A percentile compares a stretch with the other conserved stretches of the same genome.
Evolutionary conservation across 2,329 filamentous ascomycete species (phyloP).

Genomic region (Xylaria sp.): DNA sequence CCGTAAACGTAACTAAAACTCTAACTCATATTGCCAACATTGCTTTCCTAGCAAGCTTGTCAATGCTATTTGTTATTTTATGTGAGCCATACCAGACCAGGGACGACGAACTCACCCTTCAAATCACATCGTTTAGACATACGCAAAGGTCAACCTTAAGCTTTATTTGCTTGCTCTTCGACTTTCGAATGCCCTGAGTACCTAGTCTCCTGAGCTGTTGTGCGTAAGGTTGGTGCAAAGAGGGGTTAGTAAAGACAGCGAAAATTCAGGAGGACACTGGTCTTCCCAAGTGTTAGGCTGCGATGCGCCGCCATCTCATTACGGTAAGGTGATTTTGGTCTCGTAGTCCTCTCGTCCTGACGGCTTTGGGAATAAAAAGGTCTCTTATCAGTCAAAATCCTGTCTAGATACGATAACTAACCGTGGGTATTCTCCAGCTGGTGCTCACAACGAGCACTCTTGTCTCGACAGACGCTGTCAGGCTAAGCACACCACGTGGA

Average conservation of each 20-base stretch:
- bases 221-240: not conserved
- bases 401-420: not conserved
- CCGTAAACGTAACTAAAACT: slow-evolving; percentile 16
- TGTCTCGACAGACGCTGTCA: not conserved
- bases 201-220: not conserved
- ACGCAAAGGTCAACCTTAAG: not conserved
- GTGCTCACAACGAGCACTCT: slow-evolving; percentile 17
- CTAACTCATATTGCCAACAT: not conserved
- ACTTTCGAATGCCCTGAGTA: not conserved
- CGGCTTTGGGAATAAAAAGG: not conserved
- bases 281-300: not conserved
- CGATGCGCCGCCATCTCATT: slow-evolving; percentile 24
- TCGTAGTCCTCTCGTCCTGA: not conserved
- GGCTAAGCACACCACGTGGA: not conserved
- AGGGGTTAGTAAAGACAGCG: not conserved
- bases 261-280: not conserved
- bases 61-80: not conserved
- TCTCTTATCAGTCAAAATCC: not conserved
- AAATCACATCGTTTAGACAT: not conserved
- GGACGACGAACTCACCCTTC: not conserved
- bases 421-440: not conserved
- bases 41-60: not conserved
- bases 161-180: not conserved
- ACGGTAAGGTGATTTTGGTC: not conserved
- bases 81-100: not conserved